A percentile compares a stretch with the other conserved stretches of the same genome.
Conservation (phyloP, 2,329 filamentous ascomycete genomes). For the Tolypocladium inflatum region DNA sequence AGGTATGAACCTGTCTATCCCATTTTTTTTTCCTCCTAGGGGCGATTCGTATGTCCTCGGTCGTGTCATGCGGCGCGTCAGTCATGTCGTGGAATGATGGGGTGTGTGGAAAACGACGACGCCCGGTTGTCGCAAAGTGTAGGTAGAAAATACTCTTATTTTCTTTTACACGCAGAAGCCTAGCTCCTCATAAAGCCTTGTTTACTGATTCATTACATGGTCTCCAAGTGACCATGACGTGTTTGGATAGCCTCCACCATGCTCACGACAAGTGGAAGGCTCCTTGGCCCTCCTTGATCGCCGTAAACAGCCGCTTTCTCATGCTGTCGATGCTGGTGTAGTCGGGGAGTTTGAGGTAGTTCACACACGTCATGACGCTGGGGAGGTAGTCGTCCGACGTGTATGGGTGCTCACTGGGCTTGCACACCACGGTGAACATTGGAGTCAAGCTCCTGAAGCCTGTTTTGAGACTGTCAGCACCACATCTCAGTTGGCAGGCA, state of each 20-base stretch:
- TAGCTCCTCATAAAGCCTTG: neutral
- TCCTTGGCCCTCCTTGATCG: slow-evolving; percentile 91
- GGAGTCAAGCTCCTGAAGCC: slow-evolving; percentile 95
- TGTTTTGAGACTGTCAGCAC: slow-evolving; percentile 31
- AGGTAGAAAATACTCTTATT: neutral
- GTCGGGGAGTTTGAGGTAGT: slow-evolving; percentile 95
- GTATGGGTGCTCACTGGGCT: slow-evolving; percentile 91
- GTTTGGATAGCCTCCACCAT: neutral
- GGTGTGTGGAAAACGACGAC: slow-evolving; percentile 1
- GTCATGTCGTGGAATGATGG: slow-evolving; percentile 7
- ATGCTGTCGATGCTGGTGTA: slow-evolving; percentile 75
- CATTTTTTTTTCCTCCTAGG: slow-evolving; percentile 10
- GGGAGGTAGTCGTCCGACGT: slow-evolving; percentile 96
- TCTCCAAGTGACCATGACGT: neutral
- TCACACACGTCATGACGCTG: slow-evolving; percentile 99
- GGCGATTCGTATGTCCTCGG: slow-evolving; percentile 4
- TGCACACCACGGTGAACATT: slow-evolving; percentile 98
- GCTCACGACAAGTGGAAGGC: slow-evolving; percentile 84
- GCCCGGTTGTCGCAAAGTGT: neutral
- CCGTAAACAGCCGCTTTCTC: slow-evolving; percentile 68
- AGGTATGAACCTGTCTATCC: slow-evolving; percentile 13
- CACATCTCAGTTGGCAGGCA: neutral
- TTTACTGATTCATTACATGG: neutral
- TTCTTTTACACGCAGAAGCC: neutral
- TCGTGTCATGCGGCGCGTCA: slow-evolving; percentile 15